phyloP scores from a whole-genome alignment of 352 stramenopile genomes.

The Phytophthora macrochlamydospora region DNA sequence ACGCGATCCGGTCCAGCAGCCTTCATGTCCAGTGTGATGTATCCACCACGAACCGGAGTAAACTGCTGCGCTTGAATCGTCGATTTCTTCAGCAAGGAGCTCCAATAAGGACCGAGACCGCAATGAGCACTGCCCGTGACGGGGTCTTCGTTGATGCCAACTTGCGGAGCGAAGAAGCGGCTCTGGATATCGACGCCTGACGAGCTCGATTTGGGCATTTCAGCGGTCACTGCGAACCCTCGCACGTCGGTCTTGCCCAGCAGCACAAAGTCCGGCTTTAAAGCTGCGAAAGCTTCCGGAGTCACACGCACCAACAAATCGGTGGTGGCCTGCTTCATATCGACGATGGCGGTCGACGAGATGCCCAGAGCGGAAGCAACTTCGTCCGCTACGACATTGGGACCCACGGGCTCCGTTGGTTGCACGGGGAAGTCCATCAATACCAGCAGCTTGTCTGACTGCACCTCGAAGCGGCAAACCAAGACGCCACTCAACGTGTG shows the following conservation, averaged over 20 bases:
- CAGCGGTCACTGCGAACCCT: slow-evolving; percentile 19
- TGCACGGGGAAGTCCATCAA: slow-evolving; percentile 67
- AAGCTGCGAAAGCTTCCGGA: slow-evolving; percentile 16
- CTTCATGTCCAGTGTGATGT: slow-evolving; percentile 44
- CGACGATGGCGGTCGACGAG: slow-evolving; percentile 15
- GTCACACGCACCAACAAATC: slow-evolving; percentile 38
- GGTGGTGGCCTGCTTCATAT: slow-evolving; percentile 25
- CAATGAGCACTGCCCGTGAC: slow-evolving; percentile 94
- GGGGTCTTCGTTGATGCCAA: slow-evolving; percentile 92
- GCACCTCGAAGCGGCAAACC: slow-evolving; percentile 34
- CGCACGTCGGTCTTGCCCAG: slow-evolving; percentile 20
- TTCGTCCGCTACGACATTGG: slow-evolving; percentile 9
- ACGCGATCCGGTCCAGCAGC: slow-evolving; percentile 36
- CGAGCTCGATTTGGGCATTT: slow-evolving; percentile 16
- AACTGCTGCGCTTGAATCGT: slow-evolving; percentile 52
- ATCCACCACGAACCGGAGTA: slow-evolving; percentile 49
- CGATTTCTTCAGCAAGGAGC: slow-evolving; percentile 39
- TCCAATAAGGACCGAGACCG: slow-evolving; percentile 89
- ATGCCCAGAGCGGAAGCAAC: slow-evolving; percentile 24
- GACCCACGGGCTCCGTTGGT: slow-evolving; percentile 7
- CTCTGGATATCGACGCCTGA: slow-evolving; percentile 54
- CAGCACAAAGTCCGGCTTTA: slow-evolving; percentile 29
- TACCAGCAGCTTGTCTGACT: slow-evolving; percentile 40
- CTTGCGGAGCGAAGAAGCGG: slow-evolving; percentile 90
- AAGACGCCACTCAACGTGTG: slow-evolving; percentile 69